phyloP scores from a whole-genome alignment of 176 grass and related monocot species.

The Cymbopogon citratus region DNA sequence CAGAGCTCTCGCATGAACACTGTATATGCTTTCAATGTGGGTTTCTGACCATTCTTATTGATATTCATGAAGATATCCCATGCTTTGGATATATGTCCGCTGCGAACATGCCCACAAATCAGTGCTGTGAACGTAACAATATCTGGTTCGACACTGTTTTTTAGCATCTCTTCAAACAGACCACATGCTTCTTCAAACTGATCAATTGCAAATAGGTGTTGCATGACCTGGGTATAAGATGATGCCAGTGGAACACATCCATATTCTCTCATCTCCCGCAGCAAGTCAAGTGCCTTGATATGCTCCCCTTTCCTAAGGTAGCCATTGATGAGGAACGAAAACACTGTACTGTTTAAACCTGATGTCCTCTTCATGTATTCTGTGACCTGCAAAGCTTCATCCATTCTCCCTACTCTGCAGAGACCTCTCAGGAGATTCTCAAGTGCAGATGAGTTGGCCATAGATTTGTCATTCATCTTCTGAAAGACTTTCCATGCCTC shows the following conservation, averaged over 20 bases:
- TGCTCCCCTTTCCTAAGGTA: slow-evolving; percentile 57
- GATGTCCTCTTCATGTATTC: slow-evolving; percentile 42
- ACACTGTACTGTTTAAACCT: slow-evolving; percentile 23
- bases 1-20: slow-evolving; percentile 81
- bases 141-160: slow-evolving; percentile 54
- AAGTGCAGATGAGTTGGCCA: slow-evolving; percentile 34
- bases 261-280: slow-evolving; percentile 50
- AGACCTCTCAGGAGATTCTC: slow-evolving; percentile 56
- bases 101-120: slow-evolving; percentile 52
- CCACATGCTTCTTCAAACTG: slow-evolving; percentile 51
- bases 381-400: slow-evolving; percentile 47
- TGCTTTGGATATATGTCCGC: slow-evolving; percentile 56
- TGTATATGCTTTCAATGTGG: slow-evolving; percentile 61
- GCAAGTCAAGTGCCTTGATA: slow-evolving; percentile 45
- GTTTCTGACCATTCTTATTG: slow-evolving; percentile 45
- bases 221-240: slow-evolving; percentile 79
- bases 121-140: slow-evolving; percentile 52
- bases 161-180: slow-evolving; percentile 65
- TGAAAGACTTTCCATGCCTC: slow-evolving; percentile 52
- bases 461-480: slow-evolving; percentile 58
- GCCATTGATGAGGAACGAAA: slow-evolving; percentile 56
- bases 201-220: slow-evolving; percentile 54
- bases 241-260: slow-evolving; percentile 44
- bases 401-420: slow-evolving; percentile 55
- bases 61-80: slow-evolving; percentile 51